Evolutionary conservation across 129 eudicot genomes (phyloP), one percentile per base, ranked within the genome.

Genomic region (Pseudognaphalium luteoalbum): DNA sequence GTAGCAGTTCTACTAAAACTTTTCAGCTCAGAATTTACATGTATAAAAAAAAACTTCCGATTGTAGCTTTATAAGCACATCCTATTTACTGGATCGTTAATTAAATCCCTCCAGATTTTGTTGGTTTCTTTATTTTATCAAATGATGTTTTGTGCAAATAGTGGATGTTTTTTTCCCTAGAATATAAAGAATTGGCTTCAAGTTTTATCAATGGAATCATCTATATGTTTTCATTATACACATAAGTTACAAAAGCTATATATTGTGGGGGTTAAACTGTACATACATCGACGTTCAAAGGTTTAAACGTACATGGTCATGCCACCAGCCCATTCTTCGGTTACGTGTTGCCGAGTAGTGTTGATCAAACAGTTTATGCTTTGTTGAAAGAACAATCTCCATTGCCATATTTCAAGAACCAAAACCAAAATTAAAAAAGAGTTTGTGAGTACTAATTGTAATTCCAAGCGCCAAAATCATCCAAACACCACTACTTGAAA

Each of bases 1-100:
- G 77, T 47, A 74, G 81, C 80, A 32, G 78, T 74, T 80, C 64
- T 56, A 20, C 39, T 76, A 30, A 70, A 72, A 50, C 22, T 35
- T 47, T n/a, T 79, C 75, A 71, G 81, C 76, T 47, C 75, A 66
- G 73, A 72, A 37, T 17, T 61, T 35, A 20, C 72, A 39, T 70
- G 71, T 71, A 20, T 25, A 56, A 68, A 68, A 30, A 51, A 21
- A 33, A 19, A 19, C 29, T 71, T 60, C 34, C 34, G 32, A 44
- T 74, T 42, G 57, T 60, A 57, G 74, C 76, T 83, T 78, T 41
- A 14, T 63, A 42, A 39, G 81, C 66, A 56, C 72, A 64, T 64
- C 64, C 29, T 75, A 30, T 15, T 30, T 4, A 15, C 41, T 63
- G 68, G 70, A 65, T 65, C 44, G 16, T 68, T 16, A 50, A 71